phyloP scores from a whole-genome alignment of 179 eudicot genomes.

The Dionaea muscipula region DNA sequence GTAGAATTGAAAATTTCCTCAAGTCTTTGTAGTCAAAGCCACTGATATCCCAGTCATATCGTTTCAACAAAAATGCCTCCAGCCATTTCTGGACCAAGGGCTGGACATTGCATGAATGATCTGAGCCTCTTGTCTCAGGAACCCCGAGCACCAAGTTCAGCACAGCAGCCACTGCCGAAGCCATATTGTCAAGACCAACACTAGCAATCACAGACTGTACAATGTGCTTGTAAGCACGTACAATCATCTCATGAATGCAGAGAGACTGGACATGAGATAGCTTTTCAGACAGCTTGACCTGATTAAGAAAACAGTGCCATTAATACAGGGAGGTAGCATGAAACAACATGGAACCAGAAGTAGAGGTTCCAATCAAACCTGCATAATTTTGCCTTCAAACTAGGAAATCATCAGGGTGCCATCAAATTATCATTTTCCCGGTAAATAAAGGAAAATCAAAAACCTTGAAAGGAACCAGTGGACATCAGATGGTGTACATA shows the following conservation, averaged over 20 bases:
- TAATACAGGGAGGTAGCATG: neutral
- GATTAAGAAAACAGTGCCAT: conserved; percentile 17
- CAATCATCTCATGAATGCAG: conserved; percentile 98
- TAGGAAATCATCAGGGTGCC: neutral
- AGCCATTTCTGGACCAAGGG: conserved; percentile 70
- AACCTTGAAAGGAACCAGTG: too few relatives aligned
- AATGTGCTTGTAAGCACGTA: conserved; percentile 95
- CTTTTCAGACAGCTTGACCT: conserved; percentile 97
- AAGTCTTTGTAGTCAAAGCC: conserved; percentile 65
- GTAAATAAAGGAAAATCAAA: too few relatives aligned
- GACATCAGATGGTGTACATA: too few relatives aligned
- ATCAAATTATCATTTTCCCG: too few relatives aligned
- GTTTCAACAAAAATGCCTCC: conserved; percentile 58
- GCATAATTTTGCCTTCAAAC: neutral
- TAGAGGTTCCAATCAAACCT: neutral
- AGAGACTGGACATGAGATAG: conserved; percentile 96
- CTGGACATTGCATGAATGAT: conserved; percentile 37
- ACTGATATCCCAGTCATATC: conserved; percentile 86
- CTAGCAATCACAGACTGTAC: conserved; percentile 89
- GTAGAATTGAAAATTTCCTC: conserved; percentile 85
- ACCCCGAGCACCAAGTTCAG: conserved; percentile 83
- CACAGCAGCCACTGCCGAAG: conserved; percentile 65
- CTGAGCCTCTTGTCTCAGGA: conserved; percentile 33
- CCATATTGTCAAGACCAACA: conserved; percentile 49
- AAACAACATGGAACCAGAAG: neutral